Evolutionary conservation across 257 asterid species (phyloP).

Genomic region (Parsonsia alboflavescens): DNA sequence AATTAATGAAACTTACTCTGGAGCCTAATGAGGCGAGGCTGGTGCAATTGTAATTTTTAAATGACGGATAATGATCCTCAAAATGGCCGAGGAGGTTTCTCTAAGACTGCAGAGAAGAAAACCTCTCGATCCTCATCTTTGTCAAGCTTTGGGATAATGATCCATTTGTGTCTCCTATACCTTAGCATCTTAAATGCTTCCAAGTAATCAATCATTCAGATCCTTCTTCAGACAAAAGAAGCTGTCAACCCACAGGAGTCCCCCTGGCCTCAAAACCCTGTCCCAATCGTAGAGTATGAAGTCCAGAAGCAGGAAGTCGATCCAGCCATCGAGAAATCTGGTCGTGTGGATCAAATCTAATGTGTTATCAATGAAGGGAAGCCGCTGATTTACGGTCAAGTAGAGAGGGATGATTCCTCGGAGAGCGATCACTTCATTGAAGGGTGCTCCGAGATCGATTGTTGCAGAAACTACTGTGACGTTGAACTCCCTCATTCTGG

Average conservation of each 20-base stretch:
- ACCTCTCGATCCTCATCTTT: slow-evolving; percentile 44
- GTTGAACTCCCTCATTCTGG: slow-evolving; percentile 48
- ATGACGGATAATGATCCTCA: slow-evolving; percentile 4
- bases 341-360: slow-evolving; percentile 62
- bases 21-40: no score
- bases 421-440: slow-evolving; percentile 51
- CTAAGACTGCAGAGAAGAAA: slow-evolving; percentile 64
- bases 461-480: slow-evolving; percentile 52
- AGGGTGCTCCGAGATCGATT: slow-evolving; percentile 62
- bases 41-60: no score
- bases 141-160: slow-evolving; percentile 46
- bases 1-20: no score
- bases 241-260: slow-evolving; percentile 58
- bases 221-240: slow-evolving; percentile 60
- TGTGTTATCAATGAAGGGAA: slow-evolving; percentile 67
- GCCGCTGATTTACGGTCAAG: slow-evolving; percentile 57
- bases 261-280: slow-evolving; percentile 71
- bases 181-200: slow-evolving; percentile 43
- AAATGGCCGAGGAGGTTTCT: slow-evolving; percentile 63
- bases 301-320: slow-evolving; percentile 49
- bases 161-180: slow-evolving; percentile 57
- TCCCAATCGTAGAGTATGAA: slow-evolving; percentile 63
- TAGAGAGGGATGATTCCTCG: slow-evolving; percentile 54
- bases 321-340: slow-evolving; percentile 66
- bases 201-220: slow-evolving; percentile 49